Conservation (phyloP, 345 rosid genomes). For the Populus deltoides region DNA sequence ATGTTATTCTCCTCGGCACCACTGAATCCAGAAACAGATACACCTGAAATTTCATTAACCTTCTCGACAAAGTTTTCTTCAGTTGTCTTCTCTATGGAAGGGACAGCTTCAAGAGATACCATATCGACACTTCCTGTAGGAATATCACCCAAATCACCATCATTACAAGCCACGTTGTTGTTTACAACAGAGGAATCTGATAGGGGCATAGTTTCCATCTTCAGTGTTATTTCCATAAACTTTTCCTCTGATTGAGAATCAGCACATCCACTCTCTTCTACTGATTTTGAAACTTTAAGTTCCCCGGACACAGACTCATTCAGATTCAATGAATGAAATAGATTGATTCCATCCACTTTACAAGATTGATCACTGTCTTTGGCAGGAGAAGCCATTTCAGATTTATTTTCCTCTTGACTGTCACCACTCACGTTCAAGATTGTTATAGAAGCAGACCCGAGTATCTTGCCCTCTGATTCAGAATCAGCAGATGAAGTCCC, state of each 20-base stretch:
- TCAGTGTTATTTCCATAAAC: not conserved
- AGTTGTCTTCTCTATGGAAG: conserved; percentile 2
- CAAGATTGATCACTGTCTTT: conserved; percentile 3
- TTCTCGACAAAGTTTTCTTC: conserved; percentile 2
- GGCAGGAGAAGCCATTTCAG: not conserved
- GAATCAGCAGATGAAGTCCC: conserved; percentile 21
- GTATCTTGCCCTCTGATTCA: conserved; percentile 16
- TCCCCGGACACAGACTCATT: conserved; percentile 3
- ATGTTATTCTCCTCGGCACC: not conserved
- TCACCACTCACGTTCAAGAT: conserved; percentile 3
- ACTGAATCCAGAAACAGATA: not conserved
- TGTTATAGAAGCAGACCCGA: conserved; percentile 13
- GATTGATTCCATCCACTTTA: not conserved
- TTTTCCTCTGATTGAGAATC: not conserved
- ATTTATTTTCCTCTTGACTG: not conserved
- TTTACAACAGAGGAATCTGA: conserved; percentile 4
- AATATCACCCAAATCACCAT: not conserved
- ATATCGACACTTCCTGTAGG: conserved; percentile 4
- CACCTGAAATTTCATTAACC: not conserved
- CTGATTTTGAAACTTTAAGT: not conserved
- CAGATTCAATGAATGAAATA: not conserved
- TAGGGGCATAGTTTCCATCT: conserved; percentile 5
- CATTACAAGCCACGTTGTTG: not conserved
- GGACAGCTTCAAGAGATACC: conserved; percentile 9
- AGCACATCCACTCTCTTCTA: conserved; percentile 1